Base-by-base conservation (phyloP, 257 asterid species). In the Coffea eugenioides region DNA sequence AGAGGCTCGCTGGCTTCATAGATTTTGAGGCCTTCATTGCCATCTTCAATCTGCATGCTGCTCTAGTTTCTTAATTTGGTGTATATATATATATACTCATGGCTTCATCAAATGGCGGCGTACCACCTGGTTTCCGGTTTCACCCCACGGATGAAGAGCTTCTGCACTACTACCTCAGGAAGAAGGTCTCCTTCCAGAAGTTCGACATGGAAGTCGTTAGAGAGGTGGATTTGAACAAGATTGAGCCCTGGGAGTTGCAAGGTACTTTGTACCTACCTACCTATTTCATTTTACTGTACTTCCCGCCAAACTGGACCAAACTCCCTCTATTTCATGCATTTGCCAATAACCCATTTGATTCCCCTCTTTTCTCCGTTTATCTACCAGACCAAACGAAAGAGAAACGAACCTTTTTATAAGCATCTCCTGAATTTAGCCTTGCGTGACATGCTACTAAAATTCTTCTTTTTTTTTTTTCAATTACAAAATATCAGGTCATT, bases 121-220 rank as follows among this genome's bases (percentile, higher is more conserved):
- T 94, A 79, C 98, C 98, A 0, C 98, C 98, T 0, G 98, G 98
- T 49, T 92, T 94, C 70, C 89, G 97, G 80, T 92, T 92, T 84
- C 98, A 94, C 81, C 98, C 98, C 8, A 91, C 97, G 21, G 98
- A 94, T 34, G 98, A 94, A 80, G 98, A 94, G 92, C 97, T 94
- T 68, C 96, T 94, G 65, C 94, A 92, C 76, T 92, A 90, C 81
- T 94, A 92, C 89, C 83, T 94, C 89, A 92, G 87, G 93, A 94
- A 91, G 91, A 94, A 94, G 81, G 45, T 92, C n/a, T 85, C 93
- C 0, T 94, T 89, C 76, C 93, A 94, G 21, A 94, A 91, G 91
- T 94, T 94, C 67, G 97, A 94, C 67, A 92, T 94, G 98, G 98
- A 94, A 64, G 98, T 94, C 39, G 90, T 94, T 12, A 81, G 97